These are phyloP conservation scores for Carex cristatella DNA, from an alignment of 176 grass and related monocot genomes.

Conservation along the genomic window DNA sequence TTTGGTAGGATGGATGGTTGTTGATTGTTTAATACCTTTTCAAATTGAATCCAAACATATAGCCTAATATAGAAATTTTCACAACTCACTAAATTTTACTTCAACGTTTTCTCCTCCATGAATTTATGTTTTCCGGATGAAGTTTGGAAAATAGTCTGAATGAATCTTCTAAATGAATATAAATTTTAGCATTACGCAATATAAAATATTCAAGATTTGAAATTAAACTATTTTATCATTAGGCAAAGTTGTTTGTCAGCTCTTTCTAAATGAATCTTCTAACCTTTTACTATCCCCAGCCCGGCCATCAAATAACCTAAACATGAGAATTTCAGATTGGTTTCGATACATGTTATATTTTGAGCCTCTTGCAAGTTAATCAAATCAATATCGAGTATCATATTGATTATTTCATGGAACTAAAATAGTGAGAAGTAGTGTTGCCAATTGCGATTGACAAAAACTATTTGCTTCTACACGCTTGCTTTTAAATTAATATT, in stretches of 20 bases:
- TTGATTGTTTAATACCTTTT: background rate
- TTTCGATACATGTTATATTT: too few species aligned
- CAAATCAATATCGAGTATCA: background rate
- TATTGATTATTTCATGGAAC: background rate
- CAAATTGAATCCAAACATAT: background rate
- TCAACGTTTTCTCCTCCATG: too few species aligned
- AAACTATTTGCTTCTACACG: background rate
- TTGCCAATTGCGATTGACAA: background rate
- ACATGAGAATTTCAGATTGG: background rate
- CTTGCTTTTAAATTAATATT: background rate
- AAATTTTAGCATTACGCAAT: background rate
- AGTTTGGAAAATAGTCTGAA: too few species aligned
- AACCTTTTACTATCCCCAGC: background rate
- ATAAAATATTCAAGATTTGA: background rate
- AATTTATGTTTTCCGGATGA: too few species aligned
- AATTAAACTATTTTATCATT: background rate
- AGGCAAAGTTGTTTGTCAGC: background rate
- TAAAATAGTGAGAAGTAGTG: background rate
- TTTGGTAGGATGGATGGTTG: constrained; percentile 24
- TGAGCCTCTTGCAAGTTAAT: too few species aligned
- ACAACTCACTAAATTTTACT: too few species aligned
- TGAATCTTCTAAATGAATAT: background rate
- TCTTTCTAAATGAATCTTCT: background rate
- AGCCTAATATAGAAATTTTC: background rate
- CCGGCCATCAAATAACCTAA: background rate